A percentile compares a stretch with the other conserved stretches of the same genome.
Conservation (phyloP, 768 basidiomycete genomes). For the Grammothele lineata region DNA sequence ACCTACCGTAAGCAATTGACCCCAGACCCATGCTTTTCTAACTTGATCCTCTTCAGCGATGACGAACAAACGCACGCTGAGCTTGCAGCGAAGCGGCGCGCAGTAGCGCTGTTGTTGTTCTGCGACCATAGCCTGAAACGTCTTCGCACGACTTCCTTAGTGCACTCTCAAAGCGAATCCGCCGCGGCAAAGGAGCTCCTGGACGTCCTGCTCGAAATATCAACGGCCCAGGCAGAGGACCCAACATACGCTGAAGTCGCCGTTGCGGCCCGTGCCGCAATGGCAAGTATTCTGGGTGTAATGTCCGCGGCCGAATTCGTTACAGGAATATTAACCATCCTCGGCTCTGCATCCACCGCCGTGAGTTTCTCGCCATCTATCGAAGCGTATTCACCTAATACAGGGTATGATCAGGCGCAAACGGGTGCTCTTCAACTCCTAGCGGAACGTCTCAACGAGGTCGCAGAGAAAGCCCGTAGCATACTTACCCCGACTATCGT, state of each 20-base stretch:
- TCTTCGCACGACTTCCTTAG: conserved; percentile 22
- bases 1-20: conserved; percentile 44
- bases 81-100: conserved; percentile 49
- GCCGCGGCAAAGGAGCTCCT: conserved; percentile 47
- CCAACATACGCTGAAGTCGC: conserved; percentile 35
- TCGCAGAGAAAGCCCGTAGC: conserved; percentile 53
- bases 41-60: conserved; percentile 37
- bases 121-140: conserved; percentile 48
- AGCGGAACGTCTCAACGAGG: conserved; percentile 55
- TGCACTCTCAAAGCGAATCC: conserved; percentile 19
- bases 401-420: conserved; percentile 43
- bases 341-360: conserved; percentile 42
- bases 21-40: not conserved
- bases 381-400: no score
- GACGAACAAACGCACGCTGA: conserved; percentile 51
- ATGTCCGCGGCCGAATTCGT: conserved; percentile 75
- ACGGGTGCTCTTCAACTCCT: conserved; percentile 68
- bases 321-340: conserved; percentile 46
- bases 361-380: conserved; percentile 36
- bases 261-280: conserved; percentile 42
- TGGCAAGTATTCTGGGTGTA: conserved; percentile 52
- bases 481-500: conserved; percentile 46
- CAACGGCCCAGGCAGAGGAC: conserved; percentile 10
- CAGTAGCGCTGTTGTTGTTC: conserved; percentile 65
- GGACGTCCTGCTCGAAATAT: conserved; percentile 23